Evolutionary conservation across 192 early-diverging fungal species (phyloP).

Genomic region (Funneliformis geosporum): DNA sequence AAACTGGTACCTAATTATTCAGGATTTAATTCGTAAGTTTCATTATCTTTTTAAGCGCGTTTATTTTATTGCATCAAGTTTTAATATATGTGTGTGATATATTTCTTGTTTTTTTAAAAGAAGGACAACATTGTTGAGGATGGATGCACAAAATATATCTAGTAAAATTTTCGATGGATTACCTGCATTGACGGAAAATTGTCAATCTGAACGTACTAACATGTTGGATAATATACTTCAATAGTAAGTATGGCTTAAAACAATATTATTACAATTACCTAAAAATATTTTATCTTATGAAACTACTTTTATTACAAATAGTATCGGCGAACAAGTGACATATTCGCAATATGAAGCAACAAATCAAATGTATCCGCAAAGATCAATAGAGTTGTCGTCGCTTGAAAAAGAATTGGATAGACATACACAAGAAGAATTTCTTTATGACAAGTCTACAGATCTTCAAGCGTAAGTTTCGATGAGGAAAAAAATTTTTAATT

Average conservation of each 20-base stretch:
- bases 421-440: slow-evolving; percentile 50
- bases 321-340: slow-evolving; percentile 61
- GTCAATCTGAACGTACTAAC: slow-evolving; percentile 46
- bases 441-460: slow-evolving; percentile 44
- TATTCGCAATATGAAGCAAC: slow-evolving; percentile 43
- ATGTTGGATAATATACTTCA: slow-evolving; percentile 57
- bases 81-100: neutral
- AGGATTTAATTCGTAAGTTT: slow-evolving; percentile 32
- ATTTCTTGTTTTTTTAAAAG: neutral
- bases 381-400: neutral
- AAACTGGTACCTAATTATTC: slow-evolving; percentile 20
- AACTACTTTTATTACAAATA: neutral
- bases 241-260: slow-evolving; percentile 44
- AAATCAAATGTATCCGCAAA: neutral
- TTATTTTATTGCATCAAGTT: slow-evolving; percentile 15
- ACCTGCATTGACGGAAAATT: slow-evolving; percentile 46
- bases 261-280: neutral
- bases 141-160: slow-evolving; percentile 31
- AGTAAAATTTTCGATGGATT: slow-evolving; percentile 33
- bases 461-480: slow-evolving; percentile 36
- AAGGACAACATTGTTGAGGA: neutral
- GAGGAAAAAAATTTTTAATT: neutral
- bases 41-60: too few species aligned
- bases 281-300: neutral
- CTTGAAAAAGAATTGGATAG: slow-evolving; percentile 49